Evolutionary conservation across 495 filamentous ascomycete species (phyloP), one percentile per base, ranked within the genome.

Genomic region (Lepraria neglecta): DNA sequence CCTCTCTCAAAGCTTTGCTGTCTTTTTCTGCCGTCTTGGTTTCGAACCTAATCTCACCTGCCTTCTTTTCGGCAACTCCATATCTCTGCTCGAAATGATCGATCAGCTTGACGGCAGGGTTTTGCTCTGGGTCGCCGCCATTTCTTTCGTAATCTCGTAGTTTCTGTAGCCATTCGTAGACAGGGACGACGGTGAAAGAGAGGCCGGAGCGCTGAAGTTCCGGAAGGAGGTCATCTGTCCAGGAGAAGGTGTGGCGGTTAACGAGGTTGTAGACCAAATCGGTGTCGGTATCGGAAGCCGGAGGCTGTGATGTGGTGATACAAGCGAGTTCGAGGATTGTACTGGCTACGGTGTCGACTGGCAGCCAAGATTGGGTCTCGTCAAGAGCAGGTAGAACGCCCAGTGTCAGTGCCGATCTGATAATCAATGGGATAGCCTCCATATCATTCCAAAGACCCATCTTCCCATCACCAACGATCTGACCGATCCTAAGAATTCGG

Each of bases 51-150:
- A 51, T 44, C 6, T 33, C 62, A 28, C 27, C 15, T 2, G 48
- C 14, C 19, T 60, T 55, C 24, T 43, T 21, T 27, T 58, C 40
- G 28, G 27, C 11, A 17, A 15, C n/a, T 1, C 28, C 45, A 24
- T 50, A 63, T 28, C 35, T 63, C 9, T 44, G 45, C 14, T 68
- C 61, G 30, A 63, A 87, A 71, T 82, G 84, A 11, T 75, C 77
- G n/a, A 80, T 68, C 52, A 87, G 69, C 64, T 86, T 86, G 43
- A 84, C 77, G 4, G 82, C 77, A 2, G 84, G 83, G 59, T 86
- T 87, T 48, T 74, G 74, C 47, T 74, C 72, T 0, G 80, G 78
- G 57, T 80, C 74, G 28, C 73, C 75, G 27, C 56, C 42, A 31
- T 40, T 30, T 2, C n/a, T 28, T 14, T 64, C 33, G 28, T 65